Conservation (phyloP, 345 rosid genomes). For the Citrus glauca region DNA sequence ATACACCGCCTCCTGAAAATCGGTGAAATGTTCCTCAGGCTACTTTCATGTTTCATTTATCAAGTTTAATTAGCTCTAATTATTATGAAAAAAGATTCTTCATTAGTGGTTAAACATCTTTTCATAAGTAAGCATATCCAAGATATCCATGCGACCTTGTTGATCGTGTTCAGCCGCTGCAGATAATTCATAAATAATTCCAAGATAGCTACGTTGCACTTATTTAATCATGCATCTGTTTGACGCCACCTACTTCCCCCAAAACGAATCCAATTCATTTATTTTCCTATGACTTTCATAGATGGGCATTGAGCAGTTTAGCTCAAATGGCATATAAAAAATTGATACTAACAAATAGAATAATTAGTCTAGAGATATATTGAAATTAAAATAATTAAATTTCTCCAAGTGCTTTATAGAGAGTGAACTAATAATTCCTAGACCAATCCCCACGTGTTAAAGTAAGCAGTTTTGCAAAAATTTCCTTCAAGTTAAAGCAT, state of each 20-base stretch:
- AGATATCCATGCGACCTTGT: neutral
- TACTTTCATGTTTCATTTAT: neutral
- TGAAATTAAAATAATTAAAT: neutral
- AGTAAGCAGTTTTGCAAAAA: slow-evolving; percentile 1
- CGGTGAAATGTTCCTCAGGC: neutral
- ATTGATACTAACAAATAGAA: neutral
- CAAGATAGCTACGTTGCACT: neutral
- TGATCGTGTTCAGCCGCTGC: neutral
- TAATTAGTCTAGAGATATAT: neutral
- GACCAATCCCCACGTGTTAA: neutral
- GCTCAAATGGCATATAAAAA: neutral
- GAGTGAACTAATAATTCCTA: neutral
- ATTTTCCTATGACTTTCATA: too few relatives aligned
- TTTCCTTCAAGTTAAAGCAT: neutral
- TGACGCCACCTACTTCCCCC: neutral
- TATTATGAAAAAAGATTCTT: neutral
- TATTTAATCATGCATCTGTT: neutral
- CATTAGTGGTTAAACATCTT: neutral
- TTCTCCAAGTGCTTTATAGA: neutral
- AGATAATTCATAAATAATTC: neutral
- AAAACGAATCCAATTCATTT: too few relatives aligned
- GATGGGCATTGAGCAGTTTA: neutral
- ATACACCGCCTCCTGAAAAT: neutral
- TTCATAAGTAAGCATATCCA: neutral
- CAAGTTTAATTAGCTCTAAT: neutral